These are phyloP conservation scores for Pyrenula aspistea DNA, from an alignment of 495 filamentous ascomycete genomes.

Conservation along the genomic window DNA sequence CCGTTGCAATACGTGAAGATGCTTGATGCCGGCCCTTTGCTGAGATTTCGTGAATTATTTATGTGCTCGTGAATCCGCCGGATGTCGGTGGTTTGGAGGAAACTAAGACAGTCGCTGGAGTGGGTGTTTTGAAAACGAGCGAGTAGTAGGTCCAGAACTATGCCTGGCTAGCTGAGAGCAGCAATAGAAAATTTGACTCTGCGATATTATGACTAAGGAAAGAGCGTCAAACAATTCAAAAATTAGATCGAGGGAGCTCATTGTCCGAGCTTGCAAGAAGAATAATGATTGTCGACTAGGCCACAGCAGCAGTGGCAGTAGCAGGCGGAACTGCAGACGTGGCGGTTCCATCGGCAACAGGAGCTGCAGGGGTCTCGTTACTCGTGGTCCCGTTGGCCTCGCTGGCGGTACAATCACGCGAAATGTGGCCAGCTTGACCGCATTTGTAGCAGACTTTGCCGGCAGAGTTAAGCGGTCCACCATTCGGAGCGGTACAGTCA, in stretches of 20 bases:
- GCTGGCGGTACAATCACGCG: conserved; percentile 68
- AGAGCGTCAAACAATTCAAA: no score
- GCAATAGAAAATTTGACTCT: no score
- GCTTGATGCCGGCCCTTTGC: neutral
- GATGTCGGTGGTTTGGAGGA: neutral
- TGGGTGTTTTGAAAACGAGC: neutral
- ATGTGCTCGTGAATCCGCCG: neutral
- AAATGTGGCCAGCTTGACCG: conserved; percentile 90
- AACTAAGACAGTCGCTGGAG: neutral
- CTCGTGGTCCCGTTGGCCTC: conserved; percentile 34
- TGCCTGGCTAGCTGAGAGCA: no score
- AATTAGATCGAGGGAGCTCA: no score
- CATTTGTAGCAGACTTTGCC: conserved; percentile 99
- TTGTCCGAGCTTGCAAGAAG: no score
- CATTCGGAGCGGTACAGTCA: conserved; percentile 95
- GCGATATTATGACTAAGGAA: no score
- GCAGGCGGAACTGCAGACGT: conserved; percentile 20
- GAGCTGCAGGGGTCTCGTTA: conserved; percentile 21
- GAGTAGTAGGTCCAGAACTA: no score
- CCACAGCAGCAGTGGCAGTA: conserved; percentile 41
- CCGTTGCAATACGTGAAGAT: neutral
- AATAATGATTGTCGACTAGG: no score
- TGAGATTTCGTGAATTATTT: neutral
- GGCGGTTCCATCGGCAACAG: conserved; percentile 34
- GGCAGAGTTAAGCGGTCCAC: conserved; percentile 85